These are phyloP conservation scores for Tricholoma hemisulphureum DNA, from an alignment of 768 basidiomycete genomes.

Conservation along the genomic window DNA sequence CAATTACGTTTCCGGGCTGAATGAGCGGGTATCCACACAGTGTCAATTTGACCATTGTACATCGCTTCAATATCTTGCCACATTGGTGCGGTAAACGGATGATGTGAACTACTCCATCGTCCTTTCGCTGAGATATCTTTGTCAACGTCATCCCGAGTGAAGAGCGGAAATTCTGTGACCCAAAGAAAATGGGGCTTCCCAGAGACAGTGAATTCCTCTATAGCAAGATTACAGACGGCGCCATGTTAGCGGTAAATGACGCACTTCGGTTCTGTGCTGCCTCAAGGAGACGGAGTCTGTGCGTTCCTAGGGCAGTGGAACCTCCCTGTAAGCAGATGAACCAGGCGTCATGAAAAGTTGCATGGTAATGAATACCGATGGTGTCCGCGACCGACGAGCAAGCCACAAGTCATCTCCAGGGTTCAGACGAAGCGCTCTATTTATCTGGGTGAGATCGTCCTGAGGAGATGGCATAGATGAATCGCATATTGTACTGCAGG, in stretches of 20 bases:
- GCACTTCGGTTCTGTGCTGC: conserved; percentile 63
- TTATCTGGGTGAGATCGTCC: conserved; percentile 33
- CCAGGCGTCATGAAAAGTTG: conserved; percentile 19
- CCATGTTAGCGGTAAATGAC: conserved; percentile 17
- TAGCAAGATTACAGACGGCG: conserved; percentile 12
- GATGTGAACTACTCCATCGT: conserved; percentile 90
- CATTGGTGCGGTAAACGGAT: conserved; percentile 97
- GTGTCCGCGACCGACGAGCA: conserved; percentile 45
- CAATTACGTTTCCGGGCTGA: neutral
- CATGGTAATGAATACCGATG: conserved; percentile 44
- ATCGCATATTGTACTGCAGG: conserved; percentile 24
- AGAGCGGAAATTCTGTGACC: conserved; percentile 95
- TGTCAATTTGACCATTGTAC: conserved; percentile 64
- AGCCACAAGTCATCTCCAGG: conserved; percentile 61
- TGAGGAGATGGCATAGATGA: conserved; percentile 17
- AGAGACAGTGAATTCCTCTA: conserved; percentile 59
- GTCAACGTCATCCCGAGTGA: conserved; percentile 81
- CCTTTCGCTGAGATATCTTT: conserved; percentile 85
- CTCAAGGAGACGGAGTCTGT: conserved; percentile 66
- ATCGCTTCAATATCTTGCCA: conserved; percentile 81
- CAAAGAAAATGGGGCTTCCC: conserved; percentile 80
- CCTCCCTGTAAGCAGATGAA: conserved; percentile 60
- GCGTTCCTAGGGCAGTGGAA: conserved; percentile 75
- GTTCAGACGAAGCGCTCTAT: conserved; percentile 41
- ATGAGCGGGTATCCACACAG: conserved; percentile 35